phyloP scores from a whole-genome alignment of 169 alveolate species.

The Plasmodium coatneyi region DNA sequence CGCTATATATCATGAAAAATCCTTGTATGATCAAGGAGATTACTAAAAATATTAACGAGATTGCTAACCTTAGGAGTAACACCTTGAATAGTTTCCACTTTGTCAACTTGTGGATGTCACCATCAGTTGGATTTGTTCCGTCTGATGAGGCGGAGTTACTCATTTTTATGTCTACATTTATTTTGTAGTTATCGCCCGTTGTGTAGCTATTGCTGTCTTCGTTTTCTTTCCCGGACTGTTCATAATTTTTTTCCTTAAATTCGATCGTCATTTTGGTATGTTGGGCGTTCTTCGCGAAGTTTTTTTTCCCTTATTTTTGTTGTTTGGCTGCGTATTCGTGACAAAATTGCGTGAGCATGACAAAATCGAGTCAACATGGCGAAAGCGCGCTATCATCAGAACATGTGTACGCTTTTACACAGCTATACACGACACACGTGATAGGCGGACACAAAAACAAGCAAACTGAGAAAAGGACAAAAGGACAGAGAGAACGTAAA shows the following conservation, averaged over 20 bases:
- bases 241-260: not conserved
- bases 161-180: conserved; percentile 20
- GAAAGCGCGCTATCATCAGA: not conserved
- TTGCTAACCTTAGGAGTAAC: conserved; percentile 23
- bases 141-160: not conserved
- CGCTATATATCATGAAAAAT: conserved; percentile 63
- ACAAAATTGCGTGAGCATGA: not conserved
- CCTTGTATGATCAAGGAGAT: conserved; percentile 62
- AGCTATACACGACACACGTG: not conserved
- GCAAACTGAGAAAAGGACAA: not conserved
- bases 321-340: not conserved
- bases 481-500: not conserved
- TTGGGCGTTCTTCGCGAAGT: not conserved
- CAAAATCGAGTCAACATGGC: not conserved
- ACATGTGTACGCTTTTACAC: not conserved
- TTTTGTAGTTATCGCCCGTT: not conserved
- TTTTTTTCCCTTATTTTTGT: not conserved
- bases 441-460: not conserved
- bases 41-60: conserved; percentile 23
- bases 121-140: not conserved
- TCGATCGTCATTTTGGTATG: not conserved
- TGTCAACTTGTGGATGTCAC: not conserved
- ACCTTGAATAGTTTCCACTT: conserved; percentile 35
- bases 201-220: not conserved
- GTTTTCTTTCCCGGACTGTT: not conserved